phyloP scores from a whole-genome alignment of 2,329 filamentous ascomycete species.

The Scorias spongiosa region DNA sequence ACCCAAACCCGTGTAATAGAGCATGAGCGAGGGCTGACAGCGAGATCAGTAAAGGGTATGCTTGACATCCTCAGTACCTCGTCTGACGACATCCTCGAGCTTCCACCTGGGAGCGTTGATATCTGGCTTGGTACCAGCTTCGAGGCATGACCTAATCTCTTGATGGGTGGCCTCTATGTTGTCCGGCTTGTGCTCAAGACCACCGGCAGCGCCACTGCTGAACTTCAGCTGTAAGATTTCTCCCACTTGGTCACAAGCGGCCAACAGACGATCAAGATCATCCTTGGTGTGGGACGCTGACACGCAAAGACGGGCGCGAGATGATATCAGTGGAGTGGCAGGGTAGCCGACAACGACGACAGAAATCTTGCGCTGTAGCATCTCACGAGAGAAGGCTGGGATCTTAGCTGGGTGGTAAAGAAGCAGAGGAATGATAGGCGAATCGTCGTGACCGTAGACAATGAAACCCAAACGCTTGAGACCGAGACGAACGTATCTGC shows the following conservation, averaged over 20 bases:
- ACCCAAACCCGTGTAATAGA: too few species aligned
- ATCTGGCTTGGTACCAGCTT: conserved; percentile 32
- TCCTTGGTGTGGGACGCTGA: conserved; percentile 97
- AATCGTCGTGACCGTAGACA: conserved; percentile 94
- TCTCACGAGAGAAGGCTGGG: conserved; percentile 94
- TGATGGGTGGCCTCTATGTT: conserved; percentile 59
- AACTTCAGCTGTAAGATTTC: conserved; percentile 91
- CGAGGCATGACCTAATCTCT: conserved; percentile 40
- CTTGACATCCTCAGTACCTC: conserved; percentile 64
- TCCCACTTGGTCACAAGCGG: conserved; percentile 83
- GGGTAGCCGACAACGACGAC: conserved; percentile 96
- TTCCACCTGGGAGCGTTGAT: conserved; percentile 61
- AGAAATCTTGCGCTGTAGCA: conserved; percentile 94
- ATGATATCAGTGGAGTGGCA: conserved; percentile 87
- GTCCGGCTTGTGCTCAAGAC: conserved; percentile 59
- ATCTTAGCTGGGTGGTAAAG: conserved; percentile 99
- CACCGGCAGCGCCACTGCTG: conserved; percentile 87
- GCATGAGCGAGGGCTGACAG: too few species aligned
- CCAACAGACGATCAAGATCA: conserved; percentile 76
- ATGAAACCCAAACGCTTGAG: conserved; percentile 95
- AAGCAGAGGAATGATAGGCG: conserved; percentile 84
- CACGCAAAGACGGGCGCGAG: conserved; percentile 87
- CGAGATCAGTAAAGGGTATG: conserved; percentile 34
- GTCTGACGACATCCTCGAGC: conserved; percentile 56
- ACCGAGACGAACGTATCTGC: conserved; percentile 89